Base-by-base conservation (phyloP, 306 rosid genomes). In the Acmispon strigosus region DNA sequence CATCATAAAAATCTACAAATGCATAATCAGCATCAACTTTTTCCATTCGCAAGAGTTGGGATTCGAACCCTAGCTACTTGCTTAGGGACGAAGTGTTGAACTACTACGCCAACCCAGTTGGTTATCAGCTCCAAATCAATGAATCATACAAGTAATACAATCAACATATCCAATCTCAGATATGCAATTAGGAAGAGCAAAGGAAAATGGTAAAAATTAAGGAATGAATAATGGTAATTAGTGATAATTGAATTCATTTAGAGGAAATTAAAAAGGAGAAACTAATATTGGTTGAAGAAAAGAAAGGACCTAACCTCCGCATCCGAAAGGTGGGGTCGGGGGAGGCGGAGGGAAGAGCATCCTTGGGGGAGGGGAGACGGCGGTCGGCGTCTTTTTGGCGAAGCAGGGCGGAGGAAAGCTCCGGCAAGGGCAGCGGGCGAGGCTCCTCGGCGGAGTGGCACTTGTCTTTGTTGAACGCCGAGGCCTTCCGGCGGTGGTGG, bases 361-460 rank as follows among this genome's bases (percentile, higher is more conserved):
- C 69, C 76, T 81, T 86, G 3, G 96, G 89, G 14, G 92, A 88
- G 24, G 90, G 97, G 7, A 83, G 79, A 15, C 79, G 90, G 34
- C 59, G 27, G 9, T 84, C 83, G 2, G 20, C 81, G 12, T 85
- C 86, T 60, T 71, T 79, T 8, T 66, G 80, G 39, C 83, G 89
- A 55, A 62, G 73, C 20, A 43, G 73, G 3, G 48, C 15, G 44
- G 42, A 14, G 15, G 52, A 13, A 0, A 57, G 45, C 20, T 86
- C 91, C 57, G 94, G 96, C 70, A 88, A 82, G 11, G 96, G 96
- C 11, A 90, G 74, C 1, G 96, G 95, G 10, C 76, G 90, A 14
- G 96, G 78, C 49, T 3, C 62, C n/a, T 47, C 56, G 57, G 48
- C 13, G 47, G 59, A 57, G 4, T 37, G 55, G 67, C 37, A 52